Conservation (phyloP, 2,329 filamentous ascomycete species). For the Aspergillus sp. region DNA sequence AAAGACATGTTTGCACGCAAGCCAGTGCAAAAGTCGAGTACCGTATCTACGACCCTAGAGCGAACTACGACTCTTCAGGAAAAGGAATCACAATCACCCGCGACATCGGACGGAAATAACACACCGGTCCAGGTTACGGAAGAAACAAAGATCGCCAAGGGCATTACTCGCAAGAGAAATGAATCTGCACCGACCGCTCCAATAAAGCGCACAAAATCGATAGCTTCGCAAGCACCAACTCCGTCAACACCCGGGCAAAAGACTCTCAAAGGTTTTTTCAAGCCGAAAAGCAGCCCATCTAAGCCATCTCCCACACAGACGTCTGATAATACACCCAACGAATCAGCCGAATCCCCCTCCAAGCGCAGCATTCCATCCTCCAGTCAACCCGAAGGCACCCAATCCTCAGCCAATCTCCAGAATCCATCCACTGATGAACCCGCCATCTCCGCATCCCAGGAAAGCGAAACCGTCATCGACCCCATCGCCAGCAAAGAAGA, state of each 20-base stretch:
- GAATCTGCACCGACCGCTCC: constrained; percentile 21
- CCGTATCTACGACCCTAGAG: background rate
- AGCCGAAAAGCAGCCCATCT: constrained; percentile 43
- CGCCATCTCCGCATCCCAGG: constrained; percentile 18
- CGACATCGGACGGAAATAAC: background rate
- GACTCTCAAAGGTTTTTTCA: constrained; percentile 75
- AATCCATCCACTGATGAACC: background rate
- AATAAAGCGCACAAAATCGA: constrained; percentile 49
- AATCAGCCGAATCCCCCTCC: background rate
- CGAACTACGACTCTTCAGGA: background rate
- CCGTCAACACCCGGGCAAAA: constrained; percentile 45
- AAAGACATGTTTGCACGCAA: constrained; percentile 82
- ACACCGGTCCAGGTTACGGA: background rate
- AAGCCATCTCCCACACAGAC: background rate
- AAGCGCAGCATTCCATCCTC: background rate
- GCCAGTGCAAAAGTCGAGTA: constrained; percentile 23
- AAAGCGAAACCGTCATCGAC: constrained; percentile 51
- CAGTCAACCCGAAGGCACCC: background rate
- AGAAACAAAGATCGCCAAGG: constrained; percentile 5
- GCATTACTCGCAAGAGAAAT: constrained; percentile 31
- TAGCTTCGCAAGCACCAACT: constrained; percentile 11
- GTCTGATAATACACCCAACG: background rate
- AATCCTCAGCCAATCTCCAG: constrained; percentile 1
- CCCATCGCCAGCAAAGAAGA: constrained; percentile 68
- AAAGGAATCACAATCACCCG: constrained; percentile 1